phyloP scores from a whole-genome alignment of 1,284 basidiomycete genomes.

The Microbotryomycetes sp. region DNA sequence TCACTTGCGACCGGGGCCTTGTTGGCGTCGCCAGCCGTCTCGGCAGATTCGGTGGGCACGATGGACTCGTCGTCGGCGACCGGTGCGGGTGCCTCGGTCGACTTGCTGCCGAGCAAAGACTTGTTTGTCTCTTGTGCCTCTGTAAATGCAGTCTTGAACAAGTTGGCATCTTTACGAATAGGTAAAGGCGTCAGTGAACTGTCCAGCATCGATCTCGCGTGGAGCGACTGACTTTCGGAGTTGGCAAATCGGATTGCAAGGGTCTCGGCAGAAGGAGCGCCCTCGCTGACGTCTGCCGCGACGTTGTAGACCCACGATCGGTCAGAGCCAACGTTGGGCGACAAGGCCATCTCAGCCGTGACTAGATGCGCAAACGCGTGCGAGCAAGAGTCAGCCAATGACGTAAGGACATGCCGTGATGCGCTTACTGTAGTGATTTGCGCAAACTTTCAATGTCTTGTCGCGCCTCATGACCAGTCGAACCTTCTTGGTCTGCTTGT shows the following conservation, averaged over 20 bases:
- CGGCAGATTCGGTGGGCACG: neutral
- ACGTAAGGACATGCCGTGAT: neutral
- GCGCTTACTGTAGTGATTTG: constrained; percentile 86
- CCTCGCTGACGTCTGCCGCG: constrained; percentile 86
- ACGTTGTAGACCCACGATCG: constrained; percentile 96
- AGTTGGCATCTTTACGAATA: constrained; percentile 59
- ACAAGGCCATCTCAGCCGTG: constrained; percentile 81
- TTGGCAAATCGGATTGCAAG: constrained; percentile 98
- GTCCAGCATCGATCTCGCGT: rapidly evolving
- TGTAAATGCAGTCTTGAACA: constrained; percentile 84
- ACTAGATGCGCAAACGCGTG: constrained; percentile 51
- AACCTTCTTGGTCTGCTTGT: constrained; percentile 84
- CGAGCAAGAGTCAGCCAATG: neutral
- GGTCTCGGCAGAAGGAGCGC: constrained; percentile 81
- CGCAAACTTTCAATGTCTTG: constrained; percentile 99
- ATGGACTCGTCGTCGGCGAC: constrained; percentile 20
- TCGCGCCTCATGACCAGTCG: constrained; percentile 98
- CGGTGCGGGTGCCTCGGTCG: constrained; percentile 32
- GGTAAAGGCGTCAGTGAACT: neutral
- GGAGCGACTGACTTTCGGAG: constrained; percentile 71
- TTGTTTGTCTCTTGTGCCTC: constrained; percentile 65
- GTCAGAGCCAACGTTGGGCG: constrained; percentile 98
- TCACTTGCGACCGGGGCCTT: constrained; percentile 11
- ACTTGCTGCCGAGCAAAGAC: constrained; percentile 43
- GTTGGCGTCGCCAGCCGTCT: constrained; percentile 5